A percentile compares a stretch with the other conserved stretches of the same genome.
These are phyloP conservation scores for Chlorophyllum brunneum DNA, from an alignment of 768 basidiomycete species.

Conservation along the genomic window DNA sequence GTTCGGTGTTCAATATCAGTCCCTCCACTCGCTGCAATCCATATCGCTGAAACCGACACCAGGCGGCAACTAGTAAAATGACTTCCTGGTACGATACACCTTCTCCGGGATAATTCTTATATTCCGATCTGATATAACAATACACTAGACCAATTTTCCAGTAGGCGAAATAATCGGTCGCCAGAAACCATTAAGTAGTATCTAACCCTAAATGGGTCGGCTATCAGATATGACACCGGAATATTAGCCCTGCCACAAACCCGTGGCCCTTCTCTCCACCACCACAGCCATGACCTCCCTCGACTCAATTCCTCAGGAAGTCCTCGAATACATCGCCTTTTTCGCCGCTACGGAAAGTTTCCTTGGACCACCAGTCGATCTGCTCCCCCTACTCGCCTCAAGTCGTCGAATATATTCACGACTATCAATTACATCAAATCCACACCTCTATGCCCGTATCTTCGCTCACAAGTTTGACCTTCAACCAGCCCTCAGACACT, in stretches of 20 bases:
- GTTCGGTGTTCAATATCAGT: too few species aligned
- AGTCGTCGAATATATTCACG: slow-evolving; percentile 44
- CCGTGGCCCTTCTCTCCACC: slow-evolving; percentile 3
- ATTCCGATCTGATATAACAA: too few species aligned
- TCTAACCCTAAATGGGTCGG: not conserved
- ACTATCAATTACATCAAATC: slow-evolving; percentile 51
- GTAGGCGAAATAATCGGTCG: too few species aligned
- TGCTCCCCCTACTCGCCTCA: slow-evolving; percentile 52
- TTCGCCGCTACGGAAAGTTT: slow-evolving; percentile 48
- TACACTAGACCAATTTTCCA: too few species aligned
- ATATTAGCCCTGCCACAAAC: slow-evolving; percentile 1
- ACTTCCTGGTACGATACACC: too few species aligned
- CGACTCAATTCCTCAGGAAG: slow-evolving; percentile 63
- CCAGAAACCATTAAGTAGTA: too few species aligned
- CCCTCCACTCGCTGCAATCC: too few species aligned
- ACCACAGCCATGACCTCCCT: slow-evolving; percentile 32
- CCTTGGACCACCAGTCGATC: slow-evolving; percentile 57
- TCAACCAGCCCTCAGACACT: slow-evolving; percentile 42
- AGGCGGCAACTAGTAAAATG: too few species aligned
- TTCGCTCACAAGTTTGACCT: slow-evolving; percentile 69
- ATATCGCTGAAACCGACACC: too few species aligned
- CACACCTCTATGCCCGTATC: slow-evolving; percentile 69
- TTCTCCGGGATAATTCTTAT: too few species aligned
- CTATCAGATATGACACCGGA: slow-evolving; percentile 4
- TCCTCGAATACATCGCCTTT: slow-evolving; percentile 76